phyloP scores from a whole-genome alignment of 768 basidiomycete genomes.

The Arthromyces matolae region DNA sequence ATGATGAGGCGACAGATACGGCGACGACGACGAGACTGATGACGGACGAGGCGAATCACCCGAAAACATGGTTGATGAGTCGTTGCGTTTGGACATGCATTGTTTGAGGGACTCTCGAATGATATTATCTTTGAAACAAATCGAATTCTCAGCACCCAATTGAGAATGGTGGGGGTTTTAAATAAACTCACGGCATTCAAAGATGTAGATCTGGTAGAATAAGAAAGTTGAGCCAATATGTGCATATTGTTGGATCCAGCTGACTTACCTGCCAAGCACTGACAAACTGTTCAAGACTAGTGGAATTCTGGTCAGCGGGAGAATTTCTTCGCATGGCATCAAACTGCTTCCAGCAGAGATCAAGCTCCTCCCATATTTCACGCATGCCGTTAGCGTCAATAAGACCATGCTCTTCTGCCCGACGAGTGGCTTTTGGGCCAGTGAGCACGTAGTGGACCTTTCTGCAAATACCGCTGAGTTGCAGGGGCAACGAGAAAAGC shows the following conservation, averaged over 20 bases:
- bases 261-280: slow-evolving; percentile 80
- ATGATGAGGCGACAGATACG: slow-evolving; percentile 44
- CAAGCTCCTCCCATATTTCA: slow-evolving; percentile 83
- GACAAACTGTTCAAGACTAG: slow-evolving; percentile 57
- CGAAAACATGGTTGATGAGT: slow-evolving; percentile 32
- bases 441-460: slow-evolving; percentile 77
- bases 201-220: slow-evolving; percentile 69
- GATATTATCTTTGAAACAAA: slow-evolving; percentile 63
- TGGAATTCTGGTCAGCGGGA: slow-evolving; percentile 29
- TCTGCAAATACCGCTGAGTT: slow-evolving; percentile 73
- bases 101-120: slow-evolving; percentile 81
- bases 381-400: slow-evolving; percentile 64
- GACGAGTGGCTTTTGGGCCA: slow-evolving; percentile 66
- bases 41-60: slow-evolving; percentile 46
- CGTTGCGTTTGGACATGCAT: slow-evolving; percentile 29
- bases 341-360: slow-evolving; percentile 81
- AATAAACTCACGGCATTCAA: slow-evolving; percentile 71
- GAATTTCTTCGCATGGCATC: slow-evolving; percentile 51
- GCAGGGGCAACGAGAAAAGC: slow-evolving; percentile 66
- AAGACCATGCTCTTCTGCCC: slow-evolving; percentile 45
- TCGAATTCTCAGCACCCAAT: slow-evolving; percentile 8
- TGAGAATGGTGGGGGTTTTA: background rate
- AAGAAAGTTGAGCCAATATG: slow-evolving; percentile 14
- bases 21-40: slow-evolving; percentile 38
- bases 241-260: slow-evolving; percentile 4